phyloP scores from a whole-genome alignment of 805 yeast genomes.

The Naumovozyma baii region DNA sequence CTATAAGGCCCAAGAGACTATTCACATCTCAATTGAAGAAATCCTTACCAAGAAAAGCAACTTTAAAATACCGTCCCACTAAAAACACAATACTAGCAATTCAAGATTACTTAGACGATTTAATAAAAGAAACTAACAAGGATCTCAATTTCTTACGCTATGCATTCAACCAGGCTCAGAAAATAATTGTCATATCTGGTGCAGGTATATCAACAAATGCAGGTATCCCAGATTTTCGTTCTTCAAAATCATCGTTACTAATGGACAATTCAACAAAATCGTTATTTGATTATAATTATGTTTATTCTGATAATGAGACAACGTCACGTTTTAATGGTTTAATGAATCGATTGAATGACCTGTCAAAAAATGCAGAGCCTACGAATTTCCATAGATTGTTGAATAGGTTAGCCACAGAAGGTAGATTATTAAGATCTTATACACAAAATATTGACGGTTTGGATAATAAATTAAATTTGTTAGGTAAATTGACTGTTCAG shows the following conservation, averaged over 20 bases:
- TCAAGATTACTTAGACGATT: slow-evolving; percentile 13
- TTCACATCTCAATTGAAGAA: slow-evolving; percentile 12
- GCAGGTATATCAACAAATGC: slow-evolving; percentile 89
- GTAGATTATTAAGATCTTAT: slow-evolving; percentile 61
- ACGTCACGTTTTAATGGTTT: slow-evolving; percentile 62
- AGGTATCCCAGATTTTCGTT: slow-evolving; percentile 83
- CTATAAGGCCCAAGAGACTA: slow-evolving; percentile 16
- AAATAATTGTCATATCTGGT: slow-evolving; percentile 63
- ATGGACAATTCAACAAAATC: slow-evolving; percentile 47
- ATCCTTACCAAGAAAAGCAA: slow-evolving; percentile 30
- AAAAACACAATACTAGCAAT: slow-evolving; percentile 37
- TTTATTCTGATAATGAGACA: slow-evolving; percentile 55
- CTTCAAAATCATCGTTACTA: slow-evolving; percentile 42
- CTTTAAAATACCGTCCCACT: slow-evolving; percentile 37
- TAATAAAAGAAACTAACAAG: neutral
- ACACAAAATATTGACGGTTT: slow-evolving; percentile 84
- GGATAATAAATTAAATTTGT: slow-evolving; percentile 47
- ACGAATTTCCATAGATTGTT: slow-evolving; percentile 67
- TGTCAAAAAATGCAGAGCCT: slow-evolving; percentile 50
- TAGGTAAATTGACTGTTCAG: slow-evolving; percentile 52
- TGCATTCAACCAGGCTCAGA: slow-evolving; percentile 45
- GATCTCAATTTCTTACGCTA: slow-evolving; percentile 42
- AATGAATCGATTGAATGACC: slow-evolving; percentile 50
- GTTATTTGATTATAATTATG: slow-evolving; percentile 62
- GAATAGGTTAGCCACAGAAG: slow-evolving; percentile 48